Evolutionary conservation across 305 asterid species (phyloP), one percentile per base, ranked within the genome.

Genomic region (Salvia sclarea): DNA sequence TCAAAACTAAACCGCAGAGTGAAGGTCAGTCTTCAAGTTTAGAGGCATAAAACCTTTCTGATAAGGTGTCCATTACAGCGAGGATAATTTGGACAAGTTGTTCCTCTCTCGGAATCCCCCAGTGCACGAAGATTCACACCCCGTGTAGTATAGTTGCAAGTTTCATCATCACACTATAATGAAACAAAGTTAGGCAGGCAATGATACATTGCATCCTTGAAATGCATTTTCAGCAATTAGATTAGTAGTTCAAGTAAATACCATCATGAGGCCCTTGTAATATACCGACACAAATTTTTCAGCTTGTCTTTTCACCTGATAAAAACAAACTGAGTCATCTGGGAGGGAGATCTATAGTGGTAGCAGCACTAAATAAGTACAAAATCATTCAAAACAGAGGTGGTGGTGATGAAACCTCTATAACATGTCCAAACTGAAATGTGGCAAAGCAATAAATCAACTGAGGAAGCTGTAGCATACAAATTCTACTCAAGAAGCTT

Each of bases 91-190:
- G 97, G 98, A 82, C 99, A 95, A 57, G 83, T 77, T 21, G 98
- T 95, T 75, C 99, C 99, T 78, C 90, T 81, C 70, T 86, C 88
- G 1, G 88, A 83, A 64, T 89, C 97, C 20, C 97, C 97, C 35
- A 91, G 67, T 44, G 82, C 84, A 56, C 94, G 89, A 71, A 89
- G 86, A 74, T 85, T 95, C 80, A 91, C 80, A 74, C 95, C 79
- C 25, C 94, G 94, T 8, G 95, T 80, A n/a, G 84, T 78, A 79
- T 82, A 91, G 59, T 84, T 86, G 91, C 99, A 95, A 13, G 95
- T 91, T 84, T 95, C 99, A 20, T 95, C 99, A 30, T 95, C 98
- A 41, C 98, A 95, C 99, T 95, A 88, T 38, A 63, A 75, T 60
- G 14, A 66, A 68, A 38, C 7, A 69, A 48, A 47, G 49, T 22